A percentile compares a stretch with the other conserved stretches of the same genome.
Conservation (phyloP, 2,329 filamentous ascomycete species). For the Aschersonia sp. region DNA sequence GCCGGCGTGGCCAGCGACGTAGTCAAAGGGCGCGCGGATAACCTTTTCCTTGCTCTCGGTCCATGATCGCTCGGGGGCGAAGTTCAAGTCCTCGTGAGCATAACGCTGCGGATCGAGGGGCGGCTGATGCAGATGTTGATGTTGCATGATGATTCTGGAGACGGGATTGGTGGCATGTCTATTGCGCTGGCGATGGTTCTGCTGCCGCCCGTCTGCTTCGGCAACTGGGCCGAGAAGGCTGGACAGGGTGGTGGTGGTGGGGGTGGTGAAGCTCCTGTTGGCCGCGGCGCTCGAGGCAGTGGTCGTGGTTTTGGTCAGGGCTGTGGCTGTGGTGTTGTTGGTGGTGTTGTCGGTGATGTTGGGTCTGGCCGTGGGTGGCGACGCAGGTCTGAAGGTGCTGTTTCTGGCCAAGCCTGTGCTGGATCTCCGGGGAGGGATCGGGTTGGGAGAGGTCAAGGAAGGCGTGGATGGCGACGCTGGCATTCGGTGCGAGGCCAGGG, state of each 20-base stretch:
- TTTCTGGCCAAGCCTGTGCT: slow-evolving; percentile 20
- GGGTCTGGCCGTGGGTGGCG: neutral
- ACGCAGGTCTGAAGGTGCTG: slow-evolving; percentile 1
- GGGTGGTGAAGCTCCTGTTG: slow-evolving; percentile 3
- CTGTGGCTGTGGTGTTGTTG: neutral
- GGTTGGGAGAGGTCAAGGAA: slow-evolving; percentile 1
- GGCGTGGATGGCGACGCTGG: slow-evolving; percentile 3
- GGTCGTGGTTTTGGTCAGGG: neutral
- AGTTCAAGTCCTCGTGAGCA: slow-evolving; percentile 40
- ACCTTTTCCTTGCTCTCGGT: slow-evolving; percentile 63
- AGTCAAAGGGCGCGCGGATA: slow-evolving; percentile 66
- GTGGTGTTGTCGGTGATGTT: neutral
- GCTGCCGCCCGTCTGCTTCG: slow-evolving; percentile 37
- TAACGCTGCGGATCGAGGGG: slow-evolving; percentile 37
- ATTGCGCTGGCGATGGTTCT: neutral
- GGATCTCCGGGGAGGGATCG: slow-evolving; percentile 59
- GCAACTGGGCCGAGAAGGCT: slow-evolving; percentile 35
- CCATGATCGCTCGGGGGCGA: slow-evolving; percentile 42
- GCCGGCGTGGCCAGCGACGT: slow-evolving; percentile 63
- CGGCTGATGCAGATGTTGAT: slow-evolving; percentile 14
- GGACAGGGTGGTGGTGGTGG: slow-evolving; percentile 4
- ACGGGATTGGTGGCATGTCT: neutral
- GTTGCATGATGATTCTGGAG: slow-evolving; percentile 10
- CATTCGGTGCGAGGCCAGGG: slow-evolving; percentile 6
- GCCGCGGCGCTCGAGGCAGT: neutral